Conservation (phyloP, 345 rosid species). For the Sonneratia caseolaris region DNA sequence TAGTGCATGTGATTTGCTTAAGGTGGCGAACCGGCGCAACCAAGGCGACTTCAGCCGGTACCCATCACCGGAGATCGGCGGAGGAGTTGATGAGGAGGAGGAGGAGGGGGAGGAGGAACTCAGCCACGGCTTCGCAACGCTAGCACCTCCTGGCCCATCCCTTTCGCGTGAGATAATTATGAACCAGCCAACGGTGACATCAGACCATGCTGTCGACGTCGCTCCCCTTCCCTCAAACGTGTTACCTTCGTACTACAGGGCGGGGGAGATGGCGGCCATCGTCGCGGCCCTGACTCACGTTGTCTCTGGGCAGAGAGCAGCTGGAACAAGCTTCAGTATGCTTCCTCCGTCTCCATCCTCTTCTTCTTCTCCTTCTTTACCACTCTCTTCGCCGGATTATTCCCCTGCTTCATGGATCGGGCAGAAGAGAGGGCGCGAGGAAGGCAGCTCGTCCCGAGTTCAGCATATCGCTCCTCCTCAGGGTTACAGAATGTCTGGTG, state of each 20-base stretch:
- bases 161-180: not conserved
- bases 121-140: not conserved
- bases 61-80: not conserved
- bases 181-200: not conserved
- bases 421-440: slow-evolving; percentile 14
- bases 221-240: slow-evolving; percentile 8
- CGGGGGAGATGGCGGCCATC: slow-evolving; percentile 58
- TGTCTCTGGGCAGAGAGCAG: slow-evolving; percentile 31
- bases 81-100: not conserved
- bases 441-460: slow-evolving; percentile 4
- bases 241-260: slow-evolving; percentile 25
- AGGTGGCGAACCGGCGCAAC: slow-evolving; percentile 2
- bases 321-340: slow-evolving; percentile 5
- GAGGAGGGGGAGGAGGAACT: not conserved
- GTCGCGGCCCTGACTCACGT: slow-evolving; percentile 66
- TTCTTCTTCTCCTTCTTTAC: slow-evolving; percentile 5
- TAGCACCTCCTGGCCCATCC: not conserved
- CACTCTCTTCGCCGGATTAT: slow-evolving; percentile 10
- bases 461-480: not conserved
- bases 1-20: slow-evolving; percentile 2
- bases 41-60: not conserved
- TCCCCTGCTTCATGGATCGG: slow-evolving; percentile 22
- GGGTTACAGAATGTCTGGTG: slow-evolving; percentile 3
- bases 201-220: not conserved
- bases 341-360: slow-evolving; percentile 12